Base-by-base conservation (phyloP, 257 asterid genomes). In the Forsythia viridissima region DNA sequence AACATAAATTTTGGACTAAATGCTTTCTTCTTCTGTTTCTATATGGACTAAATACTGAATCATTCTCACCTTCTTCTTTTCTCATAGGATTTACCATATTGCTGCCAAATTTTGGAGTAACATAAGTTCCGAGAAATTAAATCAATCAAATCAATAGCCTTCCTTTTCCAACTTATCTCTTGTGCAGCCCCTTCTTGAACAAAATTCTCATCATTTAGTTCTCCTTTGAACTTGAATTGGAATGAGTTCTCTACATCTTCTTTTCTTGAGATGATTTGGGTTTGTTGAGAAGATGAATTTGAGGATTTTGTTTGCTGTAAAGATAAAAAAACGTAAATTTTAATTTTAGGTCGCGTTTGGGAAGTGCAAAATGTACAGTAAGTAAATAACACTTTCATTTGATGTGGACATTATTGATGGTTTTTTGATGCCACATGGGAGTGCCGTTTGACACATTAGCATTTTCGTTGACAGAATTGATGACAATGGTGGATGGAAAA, bases 21-120 rank as follows among this genome's bases (percentile, higher is more conserved):
- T 30, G 0, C 0, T 0, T 1, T 1, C 0, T 1, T 30, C 0
- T 1, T 30, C 1, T 1, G n/a, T n/a, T n/a, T n/a, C n/a, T n/a
- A n/a, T n/a, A n/a, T 30, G 34, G 34, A 30, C 34, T 30, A 30
- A 88, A 81, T 1, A 75, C 76, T 0, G 57, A 48, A 63, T 76
- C 48, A n/a, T 70, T 71, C 8, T 65, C 75, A 8, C 24, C 71
- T 7, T 55, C 66, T 52, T 67, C 83, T 11, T 44, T 37, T 12
- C 13, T n/a, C 10, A 59, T 61, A 24, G 67, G 75, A 36, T 44
- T 10, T 16, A 39, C 77, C 65, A 52, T 74, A 40, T 86, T 83
- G 84, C 85, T 81, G 20, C 90, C 92, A 38, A 88, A 88, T 72
- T 85, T 86, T 0, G 90, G 92, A 73, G 90, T 88, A 4, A 77